Conservation (phyloP, 1,284 basidiomycete species). For the Pascua sp. region DNA sequence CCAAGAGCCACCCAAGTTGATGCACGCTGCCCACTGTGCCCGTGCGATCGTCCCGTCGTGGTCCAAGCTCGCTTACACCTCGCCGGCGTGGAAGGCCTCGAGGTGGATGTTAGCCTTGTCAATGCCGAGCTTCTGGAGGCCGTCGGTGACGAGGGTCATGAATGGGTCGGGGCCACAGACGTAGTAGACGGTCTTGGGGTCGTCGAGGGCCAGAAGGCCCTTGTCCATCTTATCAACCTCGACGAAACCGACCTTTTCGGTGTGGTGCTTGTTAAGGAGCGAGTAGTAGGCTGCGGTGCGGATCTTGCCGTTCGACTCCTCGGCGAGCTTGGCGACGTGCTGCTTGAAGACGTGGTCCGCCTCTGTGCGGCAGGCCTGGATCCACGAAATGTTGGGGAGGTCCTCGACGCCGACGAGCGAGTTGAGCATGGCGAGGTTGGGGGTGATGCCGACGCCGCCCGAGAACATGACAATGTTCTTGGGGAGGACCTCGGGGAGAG, state of each 20-base stretch:
- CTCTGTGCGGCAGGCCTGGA: constrained; percentile 14
- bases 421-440: constrained; percentile 39
- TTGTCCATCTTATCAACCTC: constrained; percentile 15
- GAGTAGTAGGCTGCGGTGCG: constrained; percentile 23
- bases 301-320: constrained; percentile 20
- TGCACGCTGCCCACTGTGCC: too few relatives aligned
- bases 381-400: constrained; percentile 20
- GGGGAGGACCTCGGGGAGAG: constrained; percentile 21
- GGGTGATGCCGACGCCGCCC: constrained; percentile 39
- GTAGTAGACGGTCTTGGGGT: constrained; percentile 28
- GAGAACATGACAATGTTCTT: constrained; percentile 37
- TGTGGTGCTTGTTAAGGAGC: background rate
- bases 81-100: constrained; percentile 35
- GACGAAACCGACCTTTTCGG: constrained; percentile 16
- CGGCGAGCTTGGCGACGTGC: constrained; percentile 17
- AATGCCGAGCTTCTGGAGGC: constrained; percentile 23
- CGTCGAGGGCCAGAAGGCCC: constrained; percentile 21
- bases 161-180: constrained; percentile 35
- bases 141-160: constrained; percentile 22
- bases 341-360: constrained; percentile 19
- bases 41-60: too few relatives aligned
- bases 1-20: too few relatives aligned
- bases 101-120: constrained; percentile 23
- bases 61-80: constrained; percentile 3
- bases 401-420: constrained; percentile 8